phyloP scores from a whole-genome alignment of 257 asterid genomes.

The Scutellaria baicalensis region DNA sequence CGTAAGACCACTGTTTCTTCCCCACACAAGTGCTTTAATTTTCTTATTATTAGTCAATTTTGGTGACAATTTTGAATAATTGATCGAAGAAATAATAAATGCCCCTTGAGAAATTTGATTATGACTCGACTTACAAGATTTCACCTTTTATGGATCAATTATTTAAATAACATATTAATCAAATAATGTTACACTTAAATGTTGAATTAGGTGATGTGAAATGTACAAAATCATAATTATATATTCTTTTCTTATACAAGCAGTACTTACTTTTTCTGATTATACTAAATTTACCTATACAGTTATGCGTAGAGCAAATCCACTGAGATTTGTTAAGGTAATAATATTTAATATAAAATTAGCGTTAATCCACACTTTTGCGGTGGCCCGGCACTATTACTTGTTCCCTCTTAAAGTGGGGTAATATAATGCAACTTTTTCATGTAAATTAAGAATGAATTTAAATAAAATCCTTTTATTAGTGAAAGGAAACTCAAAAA shows the following conservation, averaged over 20 bases:
- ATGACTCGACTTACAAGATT: background rate
- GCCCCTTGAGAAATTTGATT: background rate
- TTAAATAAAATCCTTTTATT: background rate
- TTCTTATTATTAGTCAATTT: conserved; percentile 1
- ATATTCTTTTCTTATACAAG: too few species aligned
- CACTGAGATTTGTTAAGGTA: background rate
- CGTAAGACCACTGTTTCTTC: background rate
- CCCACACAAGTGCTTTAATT: background rate
- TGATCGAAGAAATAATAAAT: background rate
- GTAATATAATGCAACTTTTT: background rate
- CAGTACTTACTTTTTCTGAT: background rate
- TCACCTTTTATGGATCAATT: too few species aligned
- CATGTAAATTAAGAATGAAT: background rate
- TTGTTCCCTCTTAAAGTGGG: background rate
- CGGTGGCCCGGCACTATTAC: background rate
- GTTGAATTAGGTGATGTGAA: too few species aligned
- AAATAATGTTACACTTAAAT: too few species aligned
- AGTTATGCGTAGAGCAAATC: background rate
- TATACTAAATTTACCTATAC: background rate
- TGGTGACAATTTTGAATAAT: background rate
- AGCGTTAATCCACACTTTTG: background rate
- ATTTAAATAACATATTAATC: too few species aligned
- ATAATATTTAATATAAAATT: background rate
- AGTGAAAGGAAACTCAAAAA: background rate
- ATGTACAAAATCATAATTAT: too few species aligned